Percentiles rank a stretch among this genome's conserved stretches.
Conservation (phyloP, 1,284 basidiomycete genomes). For the Apiotrichum gamsii region DNA sequence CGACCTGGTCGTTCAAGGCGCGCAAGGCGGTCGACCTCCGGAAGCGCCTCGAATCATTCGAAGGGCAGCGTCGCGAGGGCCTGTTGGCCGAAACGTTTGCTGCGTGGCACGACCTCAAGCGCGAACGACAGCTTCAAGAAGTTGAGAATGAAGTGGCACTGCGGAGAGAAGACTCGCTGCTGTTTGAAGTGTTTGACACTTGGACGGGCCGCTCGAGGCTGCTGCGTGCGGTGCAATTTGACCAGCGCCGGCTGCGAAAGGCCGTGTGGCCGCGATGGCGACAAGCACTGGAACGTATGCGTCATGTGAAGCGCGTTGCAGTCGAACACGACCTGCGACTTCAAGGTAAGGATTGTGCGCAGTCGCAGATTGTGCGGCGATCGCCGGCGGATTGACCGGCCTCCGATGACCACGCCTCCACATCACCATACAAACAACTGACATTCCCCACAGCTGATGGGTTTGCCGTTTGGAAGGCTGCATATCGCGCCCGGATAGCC, state of each 20-base stretch:
- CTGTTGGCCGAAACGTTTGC: slow-evolving; percentile 21
- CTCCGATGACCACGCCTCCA: too few relatives aligned
- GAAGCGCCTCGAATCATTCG: slow-evolving; percentile 12
- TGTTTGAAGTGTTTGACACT: slow-evolving; percentile 39
- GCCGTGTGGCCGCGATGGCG: slow-evolving; percentile 13
- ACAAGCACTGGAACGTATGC: slow-evolving; percentile 6
- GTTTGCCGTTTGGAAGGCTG: slow-evolving; percentile 30
- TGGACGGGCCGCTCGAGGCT: slow-evolving; percentile 34
- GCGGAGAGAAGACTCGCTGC: slow-evolving; percentile 36
- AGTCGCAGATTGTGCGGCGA: too few relatives aligned
- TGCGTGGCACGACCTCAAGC: slow-evolving; percentile 27
- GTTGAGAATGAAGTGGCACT: slow-evolving; percentile 30
- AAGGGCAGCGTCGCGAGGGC: slow-evolving; percentile 18
- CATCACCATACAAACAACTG: background rate
- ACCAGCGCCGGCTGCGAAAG: slow-evolving; percentile 11
- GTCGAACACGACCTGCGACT: slow-evolving; percentile 17
- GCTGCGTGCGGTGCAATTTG: slow-evolving; percentile 15
- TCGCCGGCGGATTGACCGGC: too few relatives aligned
- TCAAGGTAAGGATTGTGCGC: too few relatives aligned
- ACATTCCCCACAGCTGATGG: slow-evolving; percentile 25
- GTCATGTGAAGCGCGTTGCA: slow-evolving; percentile 7
- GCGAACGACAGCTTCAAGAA: slow-evolving; percentile 24
- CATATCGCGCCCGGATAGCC: slow-evolving; percentile 19
- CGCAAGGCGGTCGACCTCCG: slow-evolving; percentile 13
- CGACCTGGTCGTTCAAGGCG: slow-evolving; percentile 17